Base-by-base conservation (phyloP, 2,329 filamentous ascomycete genomes). In the Thielaviopsis populi region DNA sequence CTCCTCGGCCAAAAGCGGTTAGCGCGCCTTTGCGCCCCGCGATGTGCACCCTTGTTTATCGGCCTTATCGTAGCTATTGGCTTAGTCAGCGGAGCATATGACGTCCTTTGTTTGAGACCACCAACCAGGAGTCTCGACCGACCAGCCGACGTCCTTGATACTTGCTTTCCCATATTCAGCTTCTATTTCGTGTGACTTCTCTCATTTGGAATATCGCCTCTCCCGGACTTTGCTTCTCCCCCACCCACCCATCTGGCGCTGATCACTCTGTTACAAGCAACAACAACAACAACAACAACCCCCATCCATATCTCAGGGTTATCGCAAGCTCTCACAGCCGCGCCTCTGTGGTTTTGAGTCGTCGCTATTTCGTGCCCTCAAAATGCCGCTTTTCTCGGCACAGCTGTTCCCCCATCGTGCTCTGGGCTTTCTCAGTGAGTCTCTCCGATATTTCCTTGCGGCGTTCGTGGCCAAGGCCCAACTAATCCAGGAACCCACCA, bases 361-460 rank as follows among this genome's bases (percentile, higher is more conserved):
- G 17, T 27, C 41, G 22, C 42, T 19, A 7, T 46, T 60, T 24
- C 27, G 27, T 43, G 2, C 24, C 1, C 8, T 50, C 68, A 68
- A 61, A 68, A 77, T 77, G 77, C 76, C 79, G 54, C 74, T 81
- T 59, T 81, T 83, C 69, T 77, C 75, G 40, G 83, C 83, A 64
- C 83, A 86, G 71, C 82, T 89, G 41, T 77, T 83, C 71, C 86
- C 86, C 19, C 84, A 84, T 37, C 80, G 82, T 70, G 84, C 81
- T 24, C 74, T 88, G 67, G 84, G 86, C n/a, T 84, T 84, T 68
- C 76, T 86, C 5, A 72, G 77, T 78, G 68, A 50, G 69, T 64
- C 37, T n/a, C 46, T 42, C 30, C 2, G 3, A 24, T 4, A 13
- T 6, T 15, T 27, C 11, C 13, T 5, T 13, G 43, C 42, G 8